phyloP scores from a whole-genome alignment of 768 basidiomycete species.

The Tricholoma sp. region DNA sequence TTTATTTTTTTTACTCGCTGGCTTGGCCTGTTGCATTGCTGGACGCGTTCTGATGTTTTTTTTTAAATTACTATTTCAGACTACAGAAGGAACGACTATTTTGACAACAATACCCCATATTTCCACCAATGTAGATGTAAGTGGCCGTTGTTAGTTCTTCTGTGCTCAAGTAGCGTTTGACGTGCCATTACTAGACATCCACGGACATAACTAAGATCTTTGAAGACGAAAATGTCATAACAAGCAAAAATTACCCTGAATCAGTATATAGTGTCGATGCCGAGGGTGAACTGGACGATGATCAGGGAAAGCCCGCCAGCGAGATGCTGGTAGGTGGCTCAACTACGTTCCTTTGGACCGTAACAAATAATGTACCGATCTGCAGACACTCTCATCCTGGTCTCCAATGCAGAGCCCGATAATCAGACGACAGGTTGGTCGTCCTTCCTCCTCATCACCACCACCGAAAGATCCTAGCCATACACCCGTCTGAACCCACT shows the following conservation, averaged over 20 bases:
- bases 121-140: not conserved
- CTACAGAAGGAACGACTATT: not conserved
- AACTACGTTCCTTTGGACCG: not conserved
- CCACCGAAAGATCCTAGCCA: not conserved
- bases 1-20: not conserved
- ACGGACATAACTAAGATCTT: slow-evolving; percentile 3
- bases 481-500: not conserved
- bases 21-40: not conserved
- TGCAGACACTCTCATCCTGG: not conserved
- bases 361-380: not conserved
- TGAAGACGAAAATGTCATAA: slow-evolving; percentile 1
- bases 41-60: not conserved
- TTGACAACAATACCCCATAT: not conserved
- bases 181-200: not conserved
- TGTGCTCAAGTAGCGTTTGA: not conserved
- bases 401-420: not conserved
- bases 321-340: slow-evolving; percentile 12
- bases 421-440: not conserved
- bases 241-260: too few relatives aligned
- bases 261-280: slow-evolving; percentile 13
- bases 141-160: not conserved
- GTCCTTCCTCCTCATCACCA: too few relatives aligned
- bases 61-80: not conserved
- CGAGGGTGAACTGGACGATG: slow-evolving; percentile 19
- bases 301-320: not conserved